Percentiles rank a stretch among this genome's conserved stretches.
Conservation (phyloP, 164 flowering plant species). For the Malania oleifera region DNA sequence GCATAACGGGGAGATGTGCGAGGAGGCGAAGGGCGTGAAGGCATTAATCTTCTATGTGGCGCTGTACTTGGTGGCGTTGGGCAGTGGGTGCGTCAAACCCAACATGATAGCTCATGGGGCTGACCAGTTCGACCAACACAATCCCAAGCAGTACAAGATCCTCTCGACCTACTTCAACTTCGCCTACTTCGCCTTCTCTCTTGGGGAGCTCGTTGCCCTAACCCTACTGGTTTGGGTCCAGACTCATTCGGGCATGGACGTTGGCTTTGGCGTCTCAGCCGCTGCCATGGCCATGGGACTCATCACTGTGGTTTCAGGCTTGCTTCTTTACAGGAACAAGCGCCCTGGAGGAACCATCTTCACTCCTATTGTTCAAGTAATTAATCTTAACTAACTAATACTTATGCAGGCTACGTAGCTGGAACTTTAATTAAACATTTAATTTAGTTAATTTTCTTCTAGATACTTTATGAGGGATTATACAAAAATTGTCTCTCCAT, state of each 20-base stretch:
- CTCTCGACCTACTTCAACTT: conserved; percentile 34
- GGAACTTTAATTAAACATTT: too few species aligned
- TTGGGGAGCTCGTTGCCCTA: conserved; percentile 29
- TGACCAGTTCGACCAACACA: conserved; percentile 30
- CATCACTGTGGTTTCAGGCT: neutral
- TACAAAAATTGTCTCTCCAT: too few species aligned
- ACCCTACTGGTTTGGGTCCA: conserved; percentile 37
- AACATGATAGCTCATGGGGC: conserved; percentile 31
- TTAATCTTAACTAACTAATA: too few species aligned
- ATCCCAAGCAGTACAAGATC: conserved; percentile 18
- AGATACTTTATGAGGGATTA: too few species aligned
- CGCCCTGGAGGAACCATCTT: conserved; percentile 4
- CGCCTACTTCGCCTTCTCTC: conserved; percentile 29
- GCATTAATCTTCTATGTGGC: conserved; percentile 25
- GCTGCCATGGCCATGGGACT: neutral
- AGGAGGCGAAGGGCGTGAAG: conserved; percentile 22
- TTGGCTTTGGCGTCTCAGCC: conserved; percentile 2
- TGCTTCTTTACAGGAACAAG: neutral
- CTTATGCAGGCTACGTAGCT: too few species aligned
- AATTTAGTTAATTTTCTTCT: too few species aligned
- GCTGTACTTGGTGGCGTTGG: conserved; percentile 33
- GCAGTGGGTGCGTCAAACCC: conserved; percentile 36
- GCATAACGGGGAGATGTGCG: conserved; percentile 13
- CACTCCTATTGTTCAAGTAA: conserved; percentile 4
- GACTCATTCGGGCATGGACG: conserved; percentile 2